Evolutionary conservation across 1,139 yeast species (phyloP), one percentile per base, ranked within the genome.

Genomic region (Saccharomyces hybrid): DNA sequence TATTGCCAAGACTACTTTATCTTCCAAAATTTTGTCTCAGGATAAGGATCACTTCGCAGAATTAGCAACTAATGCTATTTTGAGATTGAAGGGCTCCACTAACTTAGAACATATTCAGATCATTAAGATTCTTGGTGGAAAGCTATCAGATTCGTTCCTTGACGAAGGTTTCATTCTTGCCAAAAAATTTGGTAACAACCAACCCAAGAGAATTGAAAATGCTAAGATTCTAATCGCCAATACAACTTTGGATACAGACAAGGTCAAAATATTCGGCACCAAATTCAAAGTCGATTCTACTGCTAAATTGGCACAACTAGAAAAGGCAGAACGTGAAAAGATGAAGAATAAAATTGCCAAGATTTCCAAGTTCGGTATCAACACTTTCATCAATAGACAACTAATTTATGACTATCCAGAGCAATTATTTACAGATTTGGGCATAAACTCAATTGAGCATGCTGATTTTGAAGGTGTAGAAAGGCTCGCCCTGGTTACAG

Each of bases 391-490:
- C 63, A 93, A 93, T 75, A 83, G 99, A 69, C 99, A 93, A 73
- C 81, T 95, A 66, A 93, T 93, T 66, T 95, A 93, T 74, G 97
- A 93, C 74, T 95, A 93, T 80, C 99, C 99, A 31, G 99, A 93
- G 73, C 97, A 89, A 72, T 77, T 93, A 62, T 88, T 93, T 68
- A 81, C 96, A 6, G 99, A 93, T 65, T 73, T 89, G 48, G 83
- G 85, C 56, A 87, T 93, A 65, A 91, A 89, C 73, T 84, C 97
- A 32, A 89, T 93, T 61, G 99, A 93, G 74, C 99, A 95, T 68
- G 99, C 99, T 20, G 99, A 95, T 72, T 95, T 95, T 64, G 99
- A 89, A 68, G 99, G 99, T 64, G 90, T 93, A 56, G 99, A 93
- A 76, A 84, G 99, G 70, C 80, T 93, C 62, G 96, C 99, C 5